Percentiles rank a stretch among this genome's conserved stretches.
These are phyloP conservation scores for Cyphellophora europaea DNA, from an alignment of 2,329 filamentous ascomycete genomes.

Conservation along the genomic window DNA sequence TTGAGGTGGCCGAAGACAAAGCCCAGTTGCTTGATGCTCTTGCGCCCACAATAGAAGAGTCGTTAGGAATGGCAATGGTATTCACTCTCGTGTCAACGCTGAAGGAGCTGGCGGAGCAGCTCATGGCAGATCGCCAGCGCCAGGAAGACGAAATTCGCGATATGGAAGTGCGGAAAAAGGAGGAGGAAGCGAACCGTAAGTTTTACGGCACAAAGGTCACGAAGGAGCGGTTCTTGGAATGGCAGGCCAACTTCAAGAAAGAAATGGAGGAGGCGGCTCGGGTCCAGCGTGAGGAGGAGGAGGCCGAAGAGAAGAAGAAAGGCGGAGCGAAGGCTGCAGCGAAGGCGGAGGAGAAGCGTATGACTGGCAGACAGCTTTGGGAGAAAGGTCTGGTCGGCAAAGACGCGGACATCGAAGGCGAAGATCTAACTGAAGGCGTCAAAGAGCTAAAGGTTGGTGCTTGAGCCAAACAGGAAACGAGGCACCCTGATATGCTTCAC, in stretches of 20 bases:
- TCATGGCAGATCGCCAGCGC: slow-evolving; percentile 65
- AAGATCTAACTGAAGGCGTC: slow-evolving; percentile 51
- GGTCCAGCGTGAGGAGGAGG: slow-evolving; percentile 63
- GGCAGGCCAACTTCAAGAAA: slow-evolving; percentile 66
- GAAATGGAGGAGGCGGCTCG: slow-evolving; percentile 70
- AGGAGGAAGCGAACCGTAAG: slow-evolving; percentile 91
- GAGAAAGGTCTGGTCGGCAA: slow-evolving; percentile 61
- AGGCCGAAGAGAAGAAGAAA: slow-evolving; percentile 74
- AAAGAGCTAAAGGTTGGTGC: slow-evolving; percentile 65
- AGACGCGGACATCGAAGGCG: slow-evolving; percentile 57
- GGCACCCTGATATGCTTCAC: background rate
- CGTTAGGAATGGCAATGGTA: slow-evolving; percentile 93
- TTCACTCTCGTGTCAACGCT: slow-evolving; percentile 81
- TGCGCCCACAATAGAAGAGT: slow-evolving; percentile 73
- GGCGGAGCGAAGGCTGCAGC: slow-evolving; percentile 58
- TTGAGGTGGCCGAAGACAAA: slow-evolving; percentile 76
- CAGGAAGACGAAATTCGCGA: slow-evolving; percentile 48
- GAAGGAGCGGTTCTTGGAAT: slow-evolving; percentile 73
- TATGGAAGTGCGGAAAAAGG: slow-evolving; percentile 47
- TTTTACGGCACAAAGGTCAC: slow-evolving; percentile 88
- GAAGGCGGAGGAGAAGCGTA: slow-evolving; percentile 56
- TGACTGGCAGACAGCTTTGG: slow-evolving; percentile 71
- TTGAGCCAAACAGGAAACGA: slow-evolving; percentile 19
- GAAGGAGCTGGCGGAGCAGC: slow-evolving; percentile 82
- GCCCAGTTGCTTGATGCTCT: slow-evolving; percentile 61